phyloP scores from a whole-genome alignment of 179 eudicot species.

The Beta macrorhiza region DNA sequence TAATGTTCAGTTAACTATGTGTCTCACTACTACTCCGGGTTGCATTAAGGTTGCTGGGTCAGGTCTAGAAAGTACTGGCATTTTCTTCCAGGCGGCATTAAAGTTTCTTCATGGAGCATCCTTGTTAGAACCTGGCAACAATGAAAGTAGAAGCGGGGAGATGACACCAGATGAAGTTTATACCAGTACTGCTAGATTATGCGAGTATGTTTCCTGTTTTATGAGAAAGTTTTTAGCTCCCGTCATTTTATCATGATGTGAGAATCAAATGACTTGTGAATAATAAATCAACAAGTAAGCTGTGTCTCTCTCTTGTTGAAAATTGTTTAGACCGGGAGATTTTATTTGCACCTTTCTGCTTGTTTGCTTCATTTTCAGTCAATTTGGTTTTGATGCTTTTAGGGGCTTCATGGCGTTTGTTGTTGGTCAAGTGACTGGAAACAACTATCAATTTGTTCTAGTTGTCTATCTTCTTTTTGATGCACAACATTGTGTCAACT shows the following conservation, averaged over 20 bases:
- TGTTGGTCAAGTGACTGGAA: neutral
- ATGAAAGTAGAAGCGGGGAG: conserved; percentile 36
- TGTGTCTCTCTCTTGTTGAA: neutral
- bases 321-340: neutral
- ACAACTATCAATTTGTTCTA: neutral
- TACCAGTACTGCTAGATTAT: conserved; percentile 44
- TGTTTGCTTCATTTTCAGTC: neutral
- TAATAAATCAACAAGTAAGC: neutral
- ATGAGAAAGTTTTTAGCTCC: neutral
- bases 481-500: neutral
- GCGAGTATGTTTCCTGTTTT: conserved; percentile 39
- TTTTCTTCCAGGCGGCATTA: conserved; percentile 53
- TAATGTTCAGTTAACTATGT: neutral
- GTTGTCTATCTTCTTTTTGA: neutral
- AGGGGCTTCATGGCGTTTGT: neutral
- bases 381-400: neutral
- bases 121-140: conserved; percentile 38
- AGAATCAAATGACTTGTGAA: neutral
- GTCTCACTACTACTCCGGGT: conserved; percentile 18
- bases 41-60: conserved; percentile 37
- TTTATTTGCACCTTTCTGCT: neutral
- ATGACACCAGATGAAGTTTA: conserved; percentile 36
- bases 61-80: conserved; percentile 38
- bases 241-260: neutral
- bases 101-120: conserved; percentile 54